These are phyloP conservation scores for Fraxinus angustifolia DNA, from an alignment of 305 asterid species.

Conservation along the genomic window DNA sequence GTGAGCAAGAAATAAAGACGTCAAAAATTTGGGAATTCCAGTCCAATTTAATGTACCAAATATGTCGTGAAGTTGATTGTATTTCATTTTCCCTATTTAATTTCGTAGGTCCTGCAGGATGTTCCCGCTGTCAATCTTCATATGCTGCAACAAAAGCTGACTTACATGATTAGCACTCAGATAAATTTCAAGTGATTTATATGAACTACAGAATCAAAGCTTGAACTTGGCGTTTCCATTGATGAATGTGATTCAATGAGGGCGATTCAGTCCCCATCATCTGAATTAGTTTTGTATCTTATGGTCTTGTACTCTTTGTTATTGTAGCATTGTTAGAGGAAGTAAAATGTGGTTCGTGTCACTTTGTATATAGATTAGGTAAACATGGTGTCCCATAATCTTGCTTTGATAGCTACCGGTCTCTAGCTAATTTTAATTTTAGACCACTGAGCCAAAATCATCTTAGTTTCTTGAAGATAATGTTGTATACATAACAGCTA, in stretches of 20 bases:
- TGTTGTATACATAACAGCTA: neutral
- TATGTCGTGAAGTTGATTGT: neutral
- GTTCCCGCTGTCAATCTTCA: constrained; percentile 8
- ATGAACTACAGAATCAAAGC: neutral
- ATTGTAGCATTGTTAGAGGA: neutral
- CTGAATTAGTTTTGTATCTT: neutral
- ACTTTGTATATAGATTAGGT: neutral
- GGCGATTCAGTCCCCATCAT: neutral
- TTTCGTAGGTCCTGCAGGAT: constrained; percentile 11
- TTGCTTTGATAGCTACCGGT: neutral
- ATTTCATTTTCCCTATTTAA: neutral
- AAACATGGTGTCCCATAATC: neutral
- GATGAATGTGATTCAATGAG: neutral
- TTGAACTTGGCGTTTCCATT: neutral
- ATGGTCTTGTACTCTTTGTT: neutral
- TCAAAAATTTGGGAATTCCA: neutral
- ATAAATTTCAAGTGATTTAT: neutral
- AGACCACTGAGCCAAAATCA: no score
- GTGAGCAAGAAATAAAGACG: neutral
- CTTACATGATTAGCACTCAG: neutral
- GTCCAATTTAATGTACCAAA: neutral
- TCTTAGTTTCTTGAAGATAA: no score
- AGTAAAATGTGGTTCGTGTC: neutral
- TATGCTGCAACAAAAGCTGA: constrained; percentile 25
- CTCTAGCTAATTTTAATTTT: neutral